Evolutionary conservation across 805 yeast genomes (phyloP), one percentile per base, ranked within the genome.

Genomic region (Ogataea siamensis): DNA sequence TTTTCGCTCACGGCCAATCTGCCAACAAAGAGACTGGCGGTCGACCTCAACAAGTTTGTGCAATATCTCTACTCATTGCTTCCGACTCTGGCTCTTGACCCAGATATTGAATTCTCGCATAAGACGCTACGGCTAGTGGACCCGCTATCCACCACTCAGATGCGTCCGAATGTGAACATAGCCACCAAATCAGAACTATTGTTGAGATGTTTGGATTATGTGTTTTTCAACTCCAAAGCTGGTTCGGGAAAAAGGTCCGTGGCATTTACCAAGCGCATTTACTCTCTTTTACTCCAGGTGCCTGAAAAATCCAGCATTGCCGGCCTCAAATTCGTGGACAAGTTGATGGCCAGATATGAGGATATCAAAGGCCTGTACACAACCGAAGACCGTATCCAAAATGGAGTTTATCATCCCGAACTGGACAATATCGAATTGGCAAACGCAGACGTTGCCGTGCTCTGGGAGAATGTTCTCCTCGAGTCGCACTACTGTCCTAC

Each of bases 221-320:
- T 89, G 18, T 93, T 93, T 52, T 85, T 87, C 69, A 76, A 80
- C 46, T 76, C 87, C 5, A 78, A 70, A 46, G 77, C 82, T 40
- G 87, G 87, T 2, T 73, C 85, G 2, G 66, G 72, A 39, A 64
- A 71, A 33, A 71, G 93, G 59, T 87, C 89, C 2, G 59, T 80
- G 34, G 88, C 96, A 1, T 91, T 91, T 59, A 75, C 87, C 12
- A 93, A 93, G 58, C 68, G 96, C 43, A 59, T 93, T 16, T 81
- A 87, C 37, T 72, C 80, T 54, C 64, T 78, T 11, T 57, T 78
- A 31, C 66, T 84, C 34, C 86, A 87, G 38, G 73, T 87, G 11
- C 97, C 98, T 3, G 98, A 91, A 59, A 87, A 87, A 59, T 80
- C 96, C 0, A 65, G 87, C 2, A 69, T 87, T 49, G 95, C 96